Evolutionary conservation across 1,284 basidiomycete genomes (phyloP).

Genomic region (Mycosarcoma maydis): DNA sequence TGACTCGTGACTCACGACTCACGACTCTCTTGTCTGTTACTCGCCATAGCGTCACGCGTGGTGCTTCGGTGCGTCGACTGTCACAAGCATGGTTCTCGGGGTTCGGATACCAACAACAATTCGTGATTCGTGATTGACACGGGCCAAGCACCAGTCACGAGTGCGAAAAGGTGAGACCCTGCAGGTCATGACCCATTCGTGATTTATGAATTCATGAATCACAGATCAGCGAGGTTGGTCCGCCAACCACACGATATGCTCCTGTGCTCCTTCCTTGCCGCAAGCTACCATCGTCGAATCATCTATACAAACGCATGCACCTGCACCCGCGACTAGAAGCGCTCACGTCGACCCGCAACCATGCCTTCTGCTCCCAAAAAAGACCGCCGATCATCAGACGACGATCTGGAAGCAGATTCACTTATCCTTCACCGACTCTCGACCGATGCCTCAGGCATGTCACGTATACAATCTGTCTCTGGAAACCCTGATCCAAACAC

Average conservation of each 20-base stretch:
- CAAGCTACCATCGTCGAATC: no score
- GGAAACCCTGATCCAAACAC: conserved; percentile 6
- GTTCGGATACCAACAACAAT: no score
- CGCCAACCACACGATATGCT: background rate
- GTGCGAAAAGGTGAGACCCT: conserved; percentile 2
- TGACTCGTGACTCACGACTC: no score
- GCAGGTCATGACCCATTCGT: conserved; percentile 8
- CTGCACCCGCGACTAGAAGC: no score
- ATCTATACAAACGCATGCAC: no score
- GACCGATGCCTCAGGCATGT: conserved; percentile 31
- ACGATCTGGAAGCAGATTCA: conserved; percentile 48
- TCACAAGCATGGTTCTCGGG: no score
- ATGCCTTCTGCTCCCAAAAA: conserved; percentile 29
- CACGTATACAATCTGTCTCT: conserved; percentile 20
- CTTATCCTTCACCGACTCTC: conserved; percentile 47
- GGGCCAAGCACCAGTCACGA: background rate
- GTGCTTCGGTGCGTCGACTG: no score
- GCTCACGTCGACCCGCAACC: background rate
- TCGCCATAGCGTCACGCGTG: no score
- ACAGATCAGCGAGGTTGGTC: no score
- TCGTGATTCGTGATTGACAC: no score
- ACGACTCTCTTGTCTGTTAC: no score
- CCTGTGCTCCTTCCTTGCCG: background rate
- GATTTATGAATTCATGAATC: no score
- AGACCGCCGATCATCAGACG: conserved; percentile 22